phyloP scores from a whole-genome alignment of 306 rosid genomes.

The Adenanthera pavonina region DNA sequence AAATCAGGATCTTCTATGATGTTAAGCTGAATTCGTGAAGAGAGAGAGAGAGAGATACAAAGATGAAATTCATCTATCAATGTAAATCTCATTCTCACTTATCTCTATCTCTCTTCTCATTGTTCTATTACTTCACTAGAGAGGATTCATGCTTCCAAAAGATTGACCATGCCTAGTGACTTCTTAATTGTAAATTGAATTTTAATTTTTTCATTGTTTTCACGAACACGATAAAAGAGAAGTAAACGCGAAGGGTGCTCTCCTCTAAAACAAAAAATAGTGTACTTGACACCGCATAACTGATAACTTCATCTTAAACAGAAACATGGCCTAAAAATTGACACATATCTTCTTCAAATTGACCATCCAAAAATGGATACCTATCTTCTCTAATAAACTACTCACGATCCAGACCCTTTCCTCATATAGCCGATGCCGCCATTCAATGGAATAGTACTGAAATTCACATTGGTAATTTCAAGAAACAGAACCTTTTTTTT shows the following conservation, averaged over 20 bases:
- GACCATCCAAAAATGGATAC: slow-evolving; percentile 4
- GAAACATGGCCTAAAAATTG: slow-evolving; percentile 34
- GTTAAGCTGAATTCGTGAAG: not conserved
- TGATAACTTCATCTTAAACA: not conserved
- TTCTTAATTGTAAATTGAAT: not conserved
- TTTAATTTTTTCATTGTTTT: not conserved
- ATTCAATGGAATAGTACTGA: not conserved
- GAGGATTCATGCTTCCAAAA: not conserved
- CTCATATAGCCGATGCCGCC: not conserved
- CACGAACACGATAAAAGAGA: not conserved
- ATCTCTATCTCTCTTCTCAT: not conserved
- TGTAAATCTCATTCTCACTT: not conserved
- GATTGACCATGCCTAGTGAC: not conserved
- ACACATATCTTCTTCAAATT: slow-evolving; percentile 25
- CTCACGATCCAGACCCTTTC: slow-evolving; percentile 13
- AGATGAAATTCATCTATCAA: no score
- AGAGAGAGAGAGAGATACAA: not conserved
- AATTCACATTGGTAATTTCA: slow-evolving; percentile 4
- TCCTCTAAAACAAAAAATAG: not conserved
- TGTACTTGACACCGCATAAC: not conserved
- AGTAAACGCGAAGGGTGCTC: not conserved
- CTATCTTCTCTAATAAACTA: not conserved
- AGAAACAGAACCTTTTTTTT: not conserved
- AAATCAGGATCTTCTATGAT: not conserved
- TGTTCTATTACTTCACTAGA: no score